Conservation (phyloP, 352 stramenopile species). For the Globisporangium ultimum region DNA sequence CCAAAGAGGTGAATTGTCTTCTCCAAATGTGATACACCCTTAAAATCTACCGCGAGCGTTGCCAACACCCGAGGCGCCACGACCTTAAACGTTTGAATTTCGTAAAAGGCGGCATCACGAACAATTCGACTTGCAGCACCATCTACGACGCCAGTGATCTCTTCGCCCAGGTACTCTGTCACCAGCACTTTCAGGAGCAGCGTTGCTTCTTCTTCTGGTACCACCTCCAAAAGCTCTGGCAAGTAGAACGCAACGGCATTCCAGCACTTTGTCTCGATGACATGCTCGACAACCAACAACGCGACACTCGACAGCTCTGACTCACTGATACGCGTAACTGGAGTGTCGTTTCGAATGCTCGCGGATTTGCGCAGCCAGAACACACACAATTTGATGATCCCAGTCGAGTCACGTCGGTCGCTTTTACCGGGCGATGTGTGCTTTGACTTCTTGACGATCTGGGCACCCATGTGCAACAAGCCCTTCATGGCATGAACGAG, state of each 20-base stretch:
- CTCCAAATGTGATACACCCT: not conserved
- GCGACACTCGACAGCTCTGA: constrained; percentile 27
- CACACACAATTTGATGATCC: constrained; percentile 78
- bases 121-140: constrained; percentile 41
- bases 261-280: constrained; percentile 65
- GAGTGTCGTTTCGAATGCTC: constrained; percentile 15
- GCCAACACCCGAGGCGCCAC: constrained; percentile 39
- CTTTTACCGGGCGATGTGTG: not conserved
- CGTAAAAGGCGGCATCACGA: constrained; percentile 77
- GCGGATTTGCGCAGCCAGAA: constrained; percentile 43
- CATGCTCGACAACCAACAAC: constrained; percentile 51
- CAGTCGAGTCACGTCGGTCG: constrained; percentile 30
- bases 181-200: constrained; percentile 33
- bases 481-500: constrained; percentile 34
- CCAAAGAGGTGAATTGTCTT: constrained; percentile 19
- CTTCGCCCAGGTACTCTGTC: constrained; percentile 30
- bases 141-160: constrained; percentile 11
- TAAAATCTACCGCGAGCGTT: constrained; percentile 17
- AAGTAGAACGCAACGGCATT: constrained; percentile 69
- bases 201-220: constrained; percentile 20
- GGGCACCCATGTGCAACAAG: constrained; percentile 24
- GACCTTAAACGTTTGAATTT: constrained; percentile 50
- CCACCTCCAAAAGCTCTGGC: constrained; percentile 50
- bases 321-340: constrained; percentile 8
- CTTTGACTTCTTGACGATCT: constrained; percentile 10